Evolutionary conservation across 208 protist species (phyloP).

Genomic region (Crithidia brevicula): DNA sequence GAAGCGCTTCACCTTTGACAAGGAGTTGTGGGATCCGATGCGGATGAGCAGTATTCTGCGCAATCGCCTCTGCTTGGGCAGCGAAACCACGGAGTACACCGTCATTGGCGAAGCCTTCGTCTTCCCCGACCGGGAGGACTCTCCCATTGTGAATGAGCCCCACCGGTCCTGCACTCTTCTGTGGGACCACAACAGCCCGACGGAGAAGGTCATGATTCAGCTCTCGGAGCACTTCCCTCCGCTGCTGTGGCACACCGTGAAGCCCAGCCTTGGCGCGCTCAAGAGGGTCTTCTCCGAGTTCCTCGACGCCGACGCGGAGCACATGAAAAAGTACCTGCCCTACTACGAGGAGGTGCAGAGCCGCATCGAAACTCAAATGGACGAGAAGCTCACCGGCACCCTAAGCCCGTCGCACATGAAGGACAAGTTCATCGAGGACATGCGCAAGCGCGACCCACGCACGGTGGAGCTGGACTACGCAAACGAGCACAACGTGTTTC

Average conservation of each 20-base stretch:
- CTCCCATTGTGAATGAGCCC: constrained; percentile 91
- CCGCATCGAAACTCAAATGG: constrained; percentile 71
- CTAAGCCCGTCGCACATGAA: constrained; percentile 83
- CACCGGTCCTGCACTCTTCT: constrained; percentile 73
- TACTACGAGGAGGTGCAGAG: constrained; percentile 91
- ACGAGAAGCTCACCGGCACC: constrained; percentile 76
- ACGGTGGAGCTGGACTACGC: constrained; percentile 86
- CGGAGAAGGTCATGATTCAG: constrained; percentile 92
- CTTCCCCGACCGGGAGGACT: constrained; percentile 91
- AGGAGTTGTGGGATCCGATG: constrained; percentile 80
- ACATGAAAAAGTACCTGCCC: constrained; percentile 91
- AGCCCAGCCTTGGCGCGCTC: constrained; percentile 75
- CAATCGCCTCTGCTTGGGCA: constrained; percentile 78
- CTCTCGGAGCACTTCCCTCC: constrained; percentile 89
- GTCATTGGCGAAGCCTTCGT: constrained; percentile 92
- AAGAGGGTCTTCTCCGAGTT: constrained; percentile 90
- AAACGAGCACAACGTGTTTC: constrained; percentile 81
- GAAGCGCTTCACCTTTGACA: constrained; percentile 80
- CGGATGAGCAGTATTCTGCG: constrained; percentile 86
- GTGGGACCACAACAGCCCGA: constrained; percentile 91
- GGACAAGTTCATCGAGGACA: constrained; percentile 88
- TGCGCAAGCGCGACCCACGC: constrained; percentile 83
- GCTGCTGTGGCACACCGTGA: constrained; percentile 90
- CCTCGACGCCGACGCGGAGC: constrained; percentile 87
- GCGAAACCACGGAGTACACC: constrained; percentile 87